Conservation (phyloP, 148 eudicot genomes). For the Oxyria digyna region DNA sequence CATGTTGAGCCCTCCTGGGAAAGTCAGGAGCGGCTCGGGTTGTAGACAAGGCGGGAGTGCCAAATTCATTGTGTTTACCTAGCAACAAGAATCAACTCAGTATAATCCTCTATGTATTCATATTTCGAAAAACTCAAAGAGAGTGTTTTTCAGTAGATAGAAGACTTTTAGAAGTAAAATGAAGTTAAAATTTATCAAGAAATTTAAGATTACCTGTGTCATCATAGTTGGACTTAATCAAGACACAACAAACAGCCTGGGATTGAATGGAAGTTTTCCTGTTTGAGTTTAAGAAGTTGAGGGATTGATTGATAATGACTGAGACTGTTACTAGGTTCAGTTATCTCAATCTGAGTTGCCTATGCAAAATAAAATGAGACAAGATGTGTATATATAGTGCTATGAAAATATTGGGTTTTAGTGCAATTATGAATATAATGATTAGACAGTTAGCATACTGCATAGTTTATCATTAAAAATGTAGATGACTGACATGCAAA, state of each 20-base stretch:
- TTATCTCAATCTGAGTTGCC: slow-evolving; percentile 1
- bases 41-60: slow-evolving; percentile 45
- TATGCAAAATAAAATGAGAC: background rate
- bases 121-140: no score
- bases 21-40: slow-evolving; percentile 38
- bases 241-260: background rate
- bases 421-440: background rate
- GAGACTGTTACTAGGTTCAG: background rate
- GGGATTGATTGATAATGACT: slow-evolving; percentile 1
- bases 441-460: background rate
- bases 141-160: no score
- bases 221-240: background rate
- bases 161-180: no score
- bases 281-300: background rate
- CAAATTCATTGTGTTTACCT: slow-evolving; percentile 38
- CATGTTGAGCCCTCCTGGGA: slow-evolving; percentile 34
- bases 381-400: slow-evolving; percentile 3
- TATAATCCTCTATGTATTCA: no score
- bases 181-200: background rate
- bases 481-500: background rate
- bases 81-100: slow-evolving; percentile 1
- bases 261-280: background rate
- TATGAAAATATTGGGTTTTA: no score
- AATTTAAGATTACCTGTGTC: background rate
- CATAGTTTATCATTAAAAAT: background rate